These are phyloP conservation scores for Craterostigma plantagineum DNA, from an alignment of 257 asterid genomes.

Conservation along the genomic window DNA sequence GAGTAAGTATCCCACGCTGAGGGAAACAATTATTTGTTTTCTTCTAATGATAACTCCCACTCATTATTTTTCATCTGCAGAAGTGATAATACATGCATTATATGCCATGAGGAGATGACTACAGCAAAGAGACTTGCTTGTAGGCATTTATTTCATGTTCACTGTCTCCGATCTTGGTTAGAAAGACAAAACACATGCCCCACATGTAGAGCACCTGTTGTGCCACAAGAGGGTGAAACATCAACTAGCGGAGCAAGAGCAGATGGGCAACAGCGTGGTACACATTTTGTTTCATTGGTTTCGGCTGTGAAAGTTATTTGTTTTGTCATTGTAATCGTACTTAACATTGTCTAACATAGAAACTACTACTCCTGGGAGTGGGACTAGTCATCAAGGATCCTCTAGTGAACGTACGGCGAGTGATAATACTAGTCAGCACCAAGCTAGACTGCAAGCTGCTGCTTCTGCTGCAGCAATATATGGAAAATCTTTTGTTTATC, in stretches of 20 bases:
- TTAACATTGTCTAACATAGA: conserved; percentile 14
- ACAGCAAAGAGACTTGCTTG: conserved; percentile 79
- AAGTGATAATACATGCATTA: conserved; percentile 80
- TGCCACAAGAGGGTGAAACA: conserved; percentile 62
- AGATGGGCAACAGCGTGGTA: conserved; percentile 53
- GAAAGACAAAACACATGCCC: conserved; percentile 94
- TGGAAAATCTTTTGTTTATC: conserved; percentile 84
- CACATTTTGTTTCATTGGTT: conserved; percentile 1
- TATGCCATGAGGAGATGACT: conserved; percentile 98
- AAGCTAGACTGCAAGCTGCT: conserved; percentile 78
- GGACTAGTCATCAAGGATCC: conserved; percentile 44
- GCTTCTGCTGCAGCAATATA: conserved; percentile 68
- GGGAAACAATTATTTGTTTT: conserved; percentile 5
- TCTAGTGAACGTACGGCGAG: conserved; percentile 19
- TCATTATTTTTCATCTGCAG: conserved; percentile 22
- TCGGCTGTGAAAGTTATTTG: not conserved
- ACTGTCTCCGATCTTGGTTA: conserved; percentile 91
- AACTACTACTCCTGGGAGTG: conserved; percentile 26
- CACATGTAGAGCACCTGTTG: conserved; percentile 91
- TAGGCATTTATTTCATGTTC: conserved; percentile 91
- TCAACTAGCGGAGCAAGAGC: conserved; percentile 28
- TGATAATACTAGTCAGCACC: conserved; percentile 39
- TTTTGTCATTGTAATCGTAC: not conserved
- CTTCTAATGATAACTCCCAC: conserved; percentile 7
- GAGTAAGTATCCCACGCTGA: conserved; percentile 28